These are phyloP conservation scores for Oryza rufipogon DNA, from an alignment of 176 grass and related monocot genomes.

Conservation along the genomic window DNA sequence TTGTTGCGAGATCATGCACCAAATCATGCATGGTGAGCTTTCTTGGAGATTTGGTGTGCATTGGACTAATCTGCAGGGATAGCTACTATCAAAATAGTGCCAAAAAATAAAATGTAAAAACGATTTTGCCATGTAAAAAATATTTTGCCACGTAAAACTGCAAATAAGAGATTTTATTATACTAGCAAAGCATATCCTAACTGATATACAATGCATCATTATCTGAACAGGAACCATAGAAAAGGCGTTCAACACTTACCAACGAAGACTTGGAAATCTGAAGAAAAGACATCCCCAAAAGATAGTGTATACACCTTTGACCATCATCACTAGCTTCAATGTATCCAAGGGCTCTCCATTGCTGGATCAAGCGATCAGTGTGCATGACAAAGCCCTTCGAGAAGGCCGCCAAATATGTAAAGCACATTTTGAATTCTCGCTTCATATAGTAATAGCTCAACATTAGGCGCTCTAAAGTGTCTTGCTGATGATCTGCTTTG, in stretches of 20 bases:
- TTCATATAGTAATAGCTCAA: constrained; percentile 54
- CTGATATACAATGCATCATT: no score
- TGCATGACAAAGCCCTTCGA: constrained; percentile 46
- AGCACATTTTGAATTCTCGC: constrained; percentile 50
- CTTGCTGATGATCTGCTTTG: no score
- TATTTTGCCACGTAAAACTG: no score
- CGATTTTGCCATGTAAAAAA: no score
- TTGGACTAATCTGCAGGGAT: no score
- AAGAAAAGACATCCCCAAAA: constrained; percentile 57
- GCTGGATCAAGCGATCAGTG: constrained; percentile 45
- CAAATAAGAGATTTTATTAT: no score
- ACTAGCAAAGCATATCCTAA: no score
- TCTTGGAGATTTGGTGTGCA: neutral
- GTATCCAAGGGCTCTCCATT: constrained; percentile 64
- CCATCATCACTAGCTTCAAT: neutral
- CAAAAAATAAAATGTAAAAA: no score
- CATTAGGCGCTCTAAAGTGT: constrained; percentile 43
- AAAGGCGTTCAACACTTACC: neutral
- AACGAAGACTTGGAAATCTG: constrained; percentile 18
- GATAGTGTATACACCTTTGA: constrained; percentile 25
- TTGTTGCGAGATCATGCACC: constrained; percentile 55
- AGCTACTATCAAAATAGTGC: no score
- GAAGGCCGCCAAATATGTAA: constrained; percentile 61
- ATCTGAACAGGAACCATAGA: rapidly evolving
- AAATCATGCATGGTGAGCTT: constrained; percentile 49